A percentile compares a stretch with the other conserved stretches of the same genome.
These are phyloP conservation scores for Amyloporia xantha DNA, from an alignment of 768 basidiomycete species.

Conservation along the genomic window DNA sequence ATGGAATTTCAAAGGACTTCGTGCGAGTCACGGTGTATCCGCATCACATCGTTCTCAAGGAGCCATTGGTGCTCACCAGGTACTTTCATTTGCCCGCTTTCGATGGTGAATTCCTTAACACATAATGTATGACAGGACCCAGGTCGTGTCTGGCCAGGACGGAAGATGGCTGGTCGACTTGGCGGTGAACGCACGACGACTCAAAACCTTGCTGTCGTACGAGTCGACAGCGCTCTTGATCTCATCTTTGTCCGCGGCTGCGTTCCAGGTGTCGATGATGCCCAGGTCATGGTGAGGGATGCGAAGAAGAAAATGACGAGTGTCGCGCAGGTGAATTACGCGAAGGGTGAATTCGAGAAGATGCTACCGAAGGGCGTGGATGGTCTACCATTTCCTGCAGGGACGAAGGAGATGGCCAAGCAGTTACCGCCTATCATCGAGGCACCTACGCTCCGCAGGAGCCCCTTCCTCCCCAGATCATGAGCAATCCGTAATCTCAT, in stretches of 20 bases:
- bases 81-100: constrained; percentile 26
- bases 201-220: constrained; percentile 85
- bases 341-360: constrained; percentile 67
- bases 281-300: constrained; percentile 79
- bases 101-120: neutral
- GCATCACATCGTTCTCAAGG: constrained; percentile 89
- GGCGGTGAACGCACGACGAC: constrained; percentile 76
- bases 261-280: constrained; percentile 85
- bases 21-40: constrained; percentile 95
- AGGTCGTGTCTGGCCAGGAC: constrained; percentile 92
- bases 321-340: constrained; percentile 55
- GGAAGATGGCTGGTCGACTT: constrained; percentile 96
- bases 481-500: neutral
- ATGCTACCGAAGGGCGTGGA: constrained; percentile 77
- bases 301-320: constrained; percentile 82
- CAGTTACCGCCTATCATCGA: constrained; percentile 58
- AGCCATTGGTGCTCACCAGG: constrained; percentile 93
- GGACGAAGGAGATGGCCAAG: constrained; percentile 70
- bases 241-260: constrained; percentile 89
- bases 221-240: constrained; percentile 81
- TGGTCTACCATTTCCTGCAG: constrained; percentile 89
- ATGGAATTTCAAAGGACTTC: constrained; percentile 87
- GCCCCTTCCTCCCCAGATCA: constrained; percentile 58
- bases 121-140: constrained; percentile 60
- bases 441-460: constrained; percentile 65